Base-by-base conservation (phyloP, 179 eudicot species). In the Silene vulgaris region DNA sequence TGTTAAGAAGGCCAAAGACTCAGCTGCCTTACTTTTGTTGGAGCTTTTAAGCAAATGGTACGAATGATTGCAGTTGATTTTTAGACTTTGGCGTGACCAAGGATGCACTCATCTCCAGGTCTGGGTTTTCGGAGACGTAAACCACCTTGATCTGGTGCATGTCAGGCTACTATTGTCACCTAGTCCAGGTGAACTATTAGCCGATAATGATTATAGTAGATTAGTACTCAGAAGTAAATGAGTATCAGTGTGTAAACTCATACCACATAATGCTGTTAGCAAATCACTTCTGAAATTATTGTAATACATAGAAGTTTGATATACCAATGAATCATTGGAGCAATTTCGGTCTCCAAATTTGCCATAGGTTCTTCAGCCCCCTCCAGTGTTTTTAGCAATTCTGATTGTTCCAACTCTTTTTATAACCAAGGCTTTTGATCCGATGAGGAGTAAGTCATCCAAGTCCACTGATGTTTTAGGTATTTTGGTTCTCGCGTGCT, bases 1-100 rank as follows among this genome's bases (percentile, higher is more conserved):
- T 76, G 98, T 96, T 52, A 96, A 93, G 90, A 93, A 91, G 83
- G 98, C 98, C 60, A 93, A 96, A 81, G 99, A 96, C 83, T 96
- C 99, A 30, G 96, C 99, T 3, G 98, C 97, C 1, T 89, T 88
- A 75, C 96, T 93, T 72, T 89, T 96, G 3, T 79, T 96, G 81
- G 92, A 96, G 81, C 98, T 96, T 75, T 65, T 96, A 35, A 96
- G 88, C 82, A 91, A 82, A 73, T 80, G 86, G 93, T 89, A 84
- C 61, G 61, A 84, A 3, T 52, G 71, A 65, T 17, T 59, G 48
- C 3, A 50, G 56, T 64, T 35, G 61, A 75, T 21, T 70, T 72
- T 56, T 8, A 4, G 60, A 70, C 11, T 23, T 54, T 16, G 21
- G 40, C 21, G 62, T 28, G 23, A 52, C 43, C 45, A 28, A 71